Evolutionary conservation across 2,329 filamentous ascomycete genomes (phyloP).

Genomic region (Podosphaera xanthii): DNA sequence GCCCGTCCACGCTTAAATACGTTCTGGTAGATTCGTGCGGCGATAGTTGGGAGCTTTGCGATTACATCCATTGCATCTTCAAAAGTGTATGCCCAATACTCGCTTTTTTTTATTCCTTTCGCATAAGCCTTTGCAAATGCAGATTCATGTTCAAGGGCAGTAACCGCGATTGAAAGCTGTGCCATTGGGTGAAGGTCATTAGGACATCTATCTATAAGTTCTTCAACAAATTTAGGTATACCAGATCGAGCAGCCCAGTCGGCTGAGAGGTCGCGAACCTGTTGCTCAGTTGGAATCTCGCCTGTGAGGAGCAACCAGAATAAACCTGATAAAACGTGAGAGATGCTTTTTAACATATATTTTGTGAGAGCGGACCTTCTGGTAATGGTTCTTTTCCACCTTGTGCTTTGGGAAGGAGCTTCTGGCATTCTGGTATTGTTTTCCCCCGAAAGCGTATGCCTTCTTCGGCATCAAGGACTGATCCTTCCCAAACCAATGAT

Average conservation of each 20-base stretch:
- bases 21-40: constrained; percentile 98
- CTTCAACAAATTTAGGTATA: constrained; percentile 93
- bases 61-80: constrained; percentile 99
- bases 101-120: constrained; percentile 97
- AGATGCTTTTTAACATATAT: neutral
- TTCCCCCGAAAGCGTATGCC: constrained; percentile 98
- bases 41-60: constrained; percentile 96
- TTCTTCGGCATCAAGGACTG: constrained; percentile 94
- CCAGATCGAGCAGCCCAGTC: constrained; percentile 97
- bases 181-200: constrained; percentile 98
- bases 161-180: constrained; percentile 94
- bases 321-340: constrained; percentile 35
- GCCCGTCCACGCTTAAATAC: constrained; percentile 99
- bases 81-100: constrained; percentile 98
- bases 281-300: constrained; percentile 92
- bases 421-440: constrained; percentile 97
- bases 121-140: constrained; percentile 96
- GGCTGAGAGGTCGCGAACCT: constrained; percentile 91
- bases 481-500: constrained; percentile 94
- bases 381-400: constrained; percentile 93
- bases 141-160: constrained; percentile 94
- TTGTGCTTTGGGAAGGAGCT: constrained; percentile 88
- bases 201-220: constrained; percentile 99
- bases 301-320: constrained; percentile 99
- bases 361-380: constrained; percentile 38